Percentiles rank a stretch among this genome's conserved stretches.
Conservation (phyloP, 2,329 filamentous ascomycete genomes). For the Cytospora paraplurivora region DNA sequence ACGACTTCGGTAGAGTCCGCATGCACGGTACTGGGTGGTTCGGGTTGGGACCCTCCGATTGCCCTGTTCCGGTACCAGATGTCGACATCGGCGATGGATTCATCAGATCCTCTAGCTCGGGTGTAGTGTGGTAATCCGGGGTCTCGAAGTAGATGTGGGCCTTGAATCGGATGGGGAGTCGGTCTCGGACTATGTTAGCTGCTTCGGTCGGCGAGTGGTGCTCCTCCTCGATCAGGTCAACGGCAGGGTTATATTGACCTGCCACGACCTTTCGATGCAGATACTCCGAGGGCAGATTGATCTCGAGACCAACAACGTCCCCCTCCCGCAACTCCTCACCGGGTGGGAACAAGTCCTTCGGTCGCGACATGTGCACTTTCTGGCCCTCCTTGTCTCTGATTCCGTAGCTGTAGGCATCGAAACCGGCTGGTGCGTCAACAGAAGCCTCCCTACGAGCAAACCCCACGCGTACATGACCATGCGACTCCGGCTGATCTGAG, state of each 20-base stretch:
- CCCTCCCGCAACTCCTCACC: constrained; percentile 82
- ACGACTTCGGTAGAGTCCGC: constrained; percentile 82
- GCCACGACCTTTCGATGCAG: constrained; percentile 87
- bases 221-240: constrained; percentile 67
- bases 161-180: constrained; percentile 93
- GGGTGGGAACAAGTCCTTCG: constrained; percentile 83
- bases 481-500: constrained; percentile 50
- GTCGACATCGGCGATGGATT: constrained; percentile 62
- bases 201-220: constrained; percentile 57
- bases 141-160: constrained; percentile 92
- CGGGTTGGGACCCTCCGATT: constrained; percentile 64
- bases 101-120: constrained; percentile 84
- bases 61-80: constrained; percentile 42
- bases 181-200: constrained; percentile 87
- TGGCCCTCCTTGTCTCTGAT: constrained; percentile 88
- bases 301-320: constrained; percentile 92
- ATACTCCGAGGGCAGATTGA: constrained; percentile 81
- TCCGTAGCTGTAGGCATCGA: constrained; percentile 91
- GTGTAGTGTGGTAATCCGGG: constrained; percentile 83
- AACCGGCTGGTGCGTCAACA: constrained; percentile 80
- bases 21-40: constrained; percentile 75
- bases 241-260: constrained; percentile 83
- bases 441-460: constrained; percentile 82
- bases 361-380: constrained; percentile 89
- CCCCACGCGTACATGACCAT: constrained; percentile 77